Evolutionary conservation across 2,329 filamentous ascomycete genomes (phyloP), one percentile per base, ranked within the genome.

Genomic region (Stemphylium vesicarium): DNA sequence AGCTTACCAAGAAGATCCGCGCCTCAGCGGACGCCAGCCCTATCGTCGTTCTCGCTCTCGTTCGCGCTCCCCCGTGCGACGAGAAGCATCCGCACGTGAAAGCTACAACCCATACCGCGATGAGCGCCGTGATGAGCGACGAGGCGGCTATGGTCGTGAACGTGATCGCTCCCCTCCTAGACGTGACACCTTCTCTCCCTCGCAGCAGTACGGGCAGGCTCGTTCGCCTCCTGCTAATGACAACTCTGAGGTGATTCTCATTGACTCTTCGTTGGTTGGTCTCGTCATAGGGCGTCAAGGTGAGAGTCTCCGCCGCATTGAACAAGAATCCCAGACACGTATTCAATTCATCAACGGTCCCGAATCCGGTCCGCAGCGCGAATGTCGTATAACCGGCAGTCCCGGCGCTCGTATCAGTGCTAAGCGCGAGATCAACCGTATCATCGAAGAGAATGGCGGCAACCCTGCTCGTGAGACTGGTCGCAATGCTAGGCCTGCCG

Each of bases 201-300:
- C 75, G 49, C 81, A 80, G 62, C 81, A 81, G 50, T 78, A 78
- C 63, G 74, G 66, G 77, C 84, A 88, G 32, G 50, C 68, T 51
- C 81, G 87, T 49, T 88, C 86, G 33, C 86, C 87, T 18, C 77
- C 82, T 62, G 81, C 80, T 41, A 87, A 89, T 65, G 90, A 92
- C 63, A 89, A 88, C 68, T 84, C 85, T 20, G 92, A 96, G 78
- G 90, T 88, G 20, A 92, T 96, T 63, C 85, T 89, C 67, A 92
- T 96, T 68, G 92, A 96, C 72, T 92, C 91, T 18, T 90, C 87
- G 66, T 83, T 96, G 42, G 92, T 96, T 46, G 92, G 92, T 37
- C 81, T 96, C 31, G 96, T 96, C 69, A 96, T 96, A 71, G 92
- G 92, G 48, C 87, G 92, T 56, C 90, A 93, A 70, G 92, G 92